Conservation (phyloP, 2,329 filamentous ascomycete species). For the Pestalotiopsis sp. region DNA sequence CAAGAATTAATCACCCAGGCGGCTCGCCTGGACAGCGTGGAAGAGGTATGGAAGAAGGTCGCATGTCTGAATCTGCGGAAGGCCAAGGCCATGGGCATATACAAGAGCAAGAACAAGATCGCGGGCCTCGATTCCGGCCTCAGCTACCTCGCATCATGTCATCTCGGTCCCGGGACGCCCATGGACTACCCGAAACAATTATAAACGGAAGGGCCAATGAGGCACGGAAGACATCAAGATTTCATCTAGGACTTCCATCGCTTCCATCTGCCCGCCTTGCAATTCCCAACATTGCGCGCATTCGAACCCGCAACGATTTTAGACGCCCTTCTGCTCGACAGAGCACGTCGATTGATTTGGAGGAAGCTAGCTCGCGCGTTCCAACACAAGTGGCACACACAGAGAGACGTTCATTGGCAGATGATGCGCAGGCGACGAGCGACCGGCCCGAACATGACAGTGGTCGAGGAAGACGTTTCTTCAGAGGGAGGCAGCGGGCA, state of each 20-base stretch:
- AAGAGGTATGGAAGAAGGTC: constrained; percentile 8
- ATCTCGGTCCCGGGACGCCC: background rate
- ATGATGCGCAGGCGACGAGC: constrained; percentile 26
- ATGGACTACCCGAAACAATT: constrained; percentile 4
- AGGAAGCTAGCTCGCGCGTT: background rate
- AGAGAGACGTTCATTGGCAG: constrained; percentile 21
- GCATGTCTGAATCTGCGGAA: background rate
- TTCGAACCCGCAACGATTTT: constrained; percentile 39
- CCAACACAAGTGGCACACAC: constrained; percentile 5
- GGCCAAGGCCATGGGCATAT: background rate
- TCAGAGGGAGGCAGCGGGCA: constrained; percentile 48
- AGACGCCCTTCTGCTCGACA: constrained; percentile 21
- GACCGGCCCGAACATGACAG: constrained; percentile 15
- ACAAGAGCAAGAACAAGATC: constrained; percentile 5
- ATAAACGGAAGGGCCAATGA: constrained; percentile 31
- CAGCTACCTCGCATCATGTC: background rate
- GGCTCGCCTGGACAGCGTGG: background rate
- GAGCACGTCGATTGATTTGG: background rate
- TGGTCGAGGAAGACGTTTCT: constrained; percentile 24
- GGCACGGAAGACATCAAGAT: constrained; percentile 51
- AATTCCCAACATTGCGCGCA: constrained; percentile 42
- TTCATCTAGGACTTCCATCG: constrained; percentile 38
- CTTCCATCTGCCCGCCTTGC: constrained; percentile 44
- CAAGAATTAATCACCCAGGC: constrained; percentile 12
- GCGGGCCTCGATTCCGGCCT: background rate